Evolutionary conservation across 257 asterid species (phyloP).

Genomic region (Mentha longifolia): DNA sequence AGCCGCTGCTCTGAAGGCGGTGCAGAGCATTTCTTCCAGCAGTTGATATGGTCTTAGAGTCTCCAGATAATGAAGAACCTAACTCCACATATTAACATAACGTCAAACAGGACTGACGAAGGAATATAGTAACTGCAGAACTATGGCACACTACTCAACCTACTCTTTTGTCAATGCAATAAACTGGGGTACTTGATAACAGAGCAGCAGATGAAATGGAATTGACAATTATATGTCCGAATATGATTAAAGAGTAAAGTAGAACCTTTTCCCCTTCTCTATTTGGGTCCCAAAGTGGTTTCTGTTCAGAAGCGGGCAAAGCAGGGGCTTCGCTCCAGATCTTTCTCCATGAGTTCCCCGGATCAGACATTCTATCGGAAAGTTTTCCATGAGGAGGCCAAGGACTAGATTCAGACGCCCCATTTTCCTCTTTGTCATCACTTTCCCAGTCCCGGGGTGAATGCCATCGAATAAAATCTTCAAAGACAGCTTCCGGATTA

Average conservation of each 20-base stretch:
- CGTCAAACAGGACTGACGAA: constrained; percentile 11
- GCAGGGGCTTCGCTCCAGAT: constrained; percentile 81
- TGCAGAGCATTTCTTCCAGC: constrained; percentile 86
- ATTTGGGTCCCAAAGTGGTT: constrained; percentile 87
- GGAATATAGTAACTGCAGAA: not conserved
- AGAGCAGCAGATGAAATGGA: too few relatives aligned
- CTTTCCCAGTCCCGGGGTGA: constrained; percentile 98
- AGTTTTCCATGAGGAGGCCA: constrained; percentile 98
- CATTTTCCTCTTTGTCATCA: constrained; percentile 43
- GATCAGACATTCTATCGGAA: constrained; percentile 90
- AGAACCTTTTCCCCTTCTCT: constrained; percentile 98
- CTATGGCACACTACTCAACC: constrained; percentile 19
- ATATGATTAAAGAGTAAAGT: constrained; percentile 16
- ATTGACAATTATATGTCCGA: too few relatives aligned
- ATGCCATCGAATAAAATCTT: constrained; percentile 98
- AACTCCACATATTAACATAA: constrained; percentile 30
- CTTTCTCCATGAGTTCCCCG: constrained; percentile 87
- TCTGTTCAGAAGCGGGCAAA: constrained; percentile 76
- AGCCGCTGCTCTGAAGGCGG: constrained; percentile 88
- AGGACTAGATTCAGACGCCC: constrained; percentile 42
- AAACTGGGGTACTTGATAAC: not conserved
- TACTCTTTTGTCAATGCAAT: not conserved
- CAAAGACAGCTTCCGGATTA: constrained; percentile 89
- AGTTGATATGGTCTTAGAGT: constrained; percentile 72
- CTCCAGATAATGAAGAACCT: constrained; percentile 97